Percentiles rank a stretch among this genome's conserved stretches.
These are phyloP conservation scores for Cladosporium oxysporum DNA, from an alignment of 2,329 filamentous ascomycete species.

Conservation along the genomic window DNA sequence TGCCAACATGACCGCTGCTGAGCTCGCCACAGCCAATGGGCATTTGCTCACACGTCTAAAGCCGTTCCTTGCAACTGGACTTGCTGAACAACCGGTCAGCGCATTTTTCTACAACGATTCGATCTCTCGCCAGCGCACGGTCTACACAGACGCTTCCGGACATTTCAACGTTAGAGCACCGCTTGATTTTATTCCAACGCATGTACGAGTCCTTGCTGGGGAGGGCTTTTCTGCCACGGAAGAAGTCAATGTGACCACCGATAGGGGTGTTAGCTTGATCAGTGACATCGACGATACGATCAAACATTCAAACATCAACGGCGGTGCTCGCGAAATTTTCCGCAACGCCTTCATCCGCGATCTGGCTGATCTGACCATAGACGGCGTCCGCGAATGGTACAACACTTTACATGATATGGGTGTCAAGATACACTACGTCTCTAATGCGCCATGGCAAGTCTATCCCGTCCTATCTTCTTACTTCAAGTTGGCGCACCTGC, in stretches of 20 bases:
- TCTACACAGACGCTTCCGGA: slow-evolving; percentile 82
- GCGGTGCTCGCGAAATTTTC: slow-evolving; percentile 90
- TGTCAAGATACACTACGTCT: slow-evolving; percentile 92
- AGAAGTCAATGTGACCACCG: slow-evolving; percentile 73
- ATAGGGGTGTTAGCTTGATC: slow-evolving; percentile 83
- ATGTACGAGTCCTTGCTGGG: slow-evolving; percentile 82
- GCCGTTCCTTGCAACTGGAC: slow-evolving; percentile 85
- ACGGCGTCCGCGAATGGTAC: slow-evolving; percentile 92
- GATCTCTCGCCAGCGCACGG: slow-evolving; percentile 78
- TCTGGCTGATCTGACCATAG: slow-evolving; percentile 75
- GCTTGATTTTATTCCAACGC: slow-evolving; percentile 85
- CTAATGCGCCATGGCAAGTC: slow-evolving; percentile 98
- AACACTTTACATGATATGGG: slow-evolving; percentile 72
- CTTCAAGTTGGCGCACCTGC: slow-evolving; percentile 77
- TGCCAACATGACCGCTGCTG: slow-evolving; percentile 69
- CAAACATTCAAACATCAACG: slow-evolving; percentile 88
- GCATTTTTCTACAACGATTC: slow-evolving; percentile 92
- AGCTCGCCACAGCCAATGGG: slow-evolving; percentile 77
- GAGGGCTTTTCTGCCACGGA: slow-evolving; percentile 82
- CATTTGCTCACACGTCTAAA: slow-evolving; percentile 84
- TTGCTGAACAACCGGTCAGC: slow-evolving; percentile 76
- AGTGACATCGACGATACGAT: slow-evolving; percentile 98
- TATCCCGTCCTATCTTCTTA: slow-evolving; percentile 86
- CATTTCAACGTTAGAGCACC: slow-evolving; percentile 82
- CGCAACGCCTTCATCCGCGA: slow-evolving; percentile 93